These are phyloP conservation scores for Aspergillaceae sp. DNA, from an alignment of 2,329 filamentous ascomycete genomes.

Conservation along the genomic window DNA sequence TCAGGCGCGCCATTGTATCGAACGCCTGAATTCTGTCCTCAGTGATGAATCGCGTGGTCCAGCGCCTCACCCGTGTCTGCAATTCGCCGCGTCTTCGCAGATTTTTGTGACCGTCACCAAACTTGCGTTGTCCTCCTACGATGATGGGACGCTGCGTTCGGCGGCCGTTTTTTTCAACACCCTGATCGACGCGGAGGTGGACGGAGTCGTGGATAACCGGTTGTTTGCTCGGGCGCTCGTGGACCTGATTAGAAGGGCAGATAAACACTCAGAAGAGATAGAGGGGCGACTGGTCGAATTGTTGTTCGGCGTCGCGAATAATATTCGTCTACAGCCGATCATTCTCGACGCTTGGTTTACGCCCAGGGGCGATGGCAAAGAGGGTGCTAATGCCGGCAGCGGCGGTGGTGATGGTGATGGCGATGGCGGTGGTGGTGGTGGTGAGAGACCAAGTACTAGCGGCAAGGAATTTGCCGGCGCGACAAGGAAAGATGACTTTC, in stretches of 20 bases:
- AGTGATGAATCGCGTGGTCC: slow-evolving; percentile 83
- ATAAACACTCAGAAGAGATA: slow-evolving; percentile 60
- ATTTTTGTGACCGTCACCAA: slow-evolving; percentile 85
- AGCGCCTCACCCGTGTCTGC: slow-evolving; percentile 82
- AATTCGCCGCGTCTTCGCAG: slow-evolving; percentile 75
- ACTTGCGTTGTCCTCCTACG: slow-evolving; percentile 74
- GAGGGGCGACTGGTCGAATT: slow-evolving; percentile 87
- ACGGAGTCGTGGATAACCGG: slow-evolving; percentile 81
- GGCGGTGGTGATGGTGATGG: no score
- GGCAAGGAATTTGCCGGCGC: slow-evolving; percentile 69
- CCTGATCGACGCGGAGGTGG: slow-evolving; percentile 91
- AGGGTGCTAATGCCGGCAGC: slow-evolving; percentile 1
- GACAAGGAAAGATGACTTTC: slow-evolving; percentile 86
- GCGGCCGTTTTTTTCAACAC: slow-evolving; percentile 81
- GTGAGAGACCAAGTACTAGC: slow-evolving; percentile 35
- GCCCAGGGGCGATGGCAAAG: slow-evolving; percentile 39
- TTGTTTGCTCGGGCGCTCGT: slow-evolving; percentile 81
- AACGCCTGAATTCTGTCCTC: slow-evolving; percentile 58
- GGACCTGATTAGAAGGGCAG: slow-evolving; percentile 69
- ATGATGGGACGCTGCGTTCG: slow-evolving; percentile 77
- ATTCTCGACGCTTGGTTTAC: slow-evolving; percentile 91
- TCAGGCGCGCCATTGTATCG: slow-evolving; percentile 45
- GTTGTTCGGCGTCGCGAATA: slow-evolving; percentile 91
- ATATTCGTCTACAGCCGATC: slow-evolving; percentile 80
- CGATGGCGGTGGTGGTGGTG: slow-evolving; percentile 4